Percentiles rank a stretch among this genome's conserved stretches.
phyloP scores from a whole-genome alignment of 73 alveolate species.

The Tetrahymena thermophila region DNA sequence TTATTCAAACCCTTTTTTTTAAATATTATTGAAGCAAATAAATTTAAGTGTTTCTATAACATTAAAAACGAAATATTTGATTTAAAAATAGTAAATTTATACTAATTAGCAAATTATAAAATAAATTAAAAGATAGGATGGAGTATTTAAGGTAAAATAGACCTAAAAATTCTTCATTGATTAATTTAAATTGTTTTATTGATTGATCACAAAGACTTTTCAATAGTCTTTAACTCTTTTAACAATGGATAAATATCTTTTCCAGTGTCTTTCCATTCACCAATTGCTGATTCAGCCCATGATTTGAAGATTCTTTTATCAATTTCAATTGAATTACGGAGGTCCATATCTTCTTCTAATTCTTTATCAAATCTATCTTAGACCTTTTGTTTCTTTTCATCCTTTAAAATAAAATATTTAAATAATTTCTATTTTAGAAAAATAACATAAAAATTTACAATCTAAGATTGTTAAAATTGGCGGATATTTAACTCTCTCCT shows the following conservation, averaged over 20 bases:
- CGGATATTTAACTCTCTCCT: background rate
- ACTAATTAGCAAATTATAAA: too few relatives aligned
- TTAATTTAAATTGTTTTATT: too few relatives aligned
- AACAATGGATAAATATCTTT: background rate
- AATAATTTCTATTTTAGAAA: background rate
- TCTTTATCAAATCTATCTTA: background rate
- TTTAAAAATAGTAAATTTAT: too few relatives aligned
- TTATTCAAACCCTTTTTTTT: too few relatives aligned
- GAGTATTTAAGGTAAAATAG: too few relatives aligned
- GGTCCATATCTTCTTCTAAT: background rate
- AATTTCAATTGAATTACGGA: background rate
- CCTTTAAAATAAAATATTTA: background rate
- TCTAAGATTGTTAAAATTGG: background rate
- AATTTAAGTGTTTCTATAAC: too few relatives aligned
- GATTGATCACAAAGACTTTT: background rate
- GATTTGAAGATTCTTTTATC: background rate
- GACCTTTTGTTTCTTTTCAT: background rate
- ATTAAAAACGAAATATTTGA: too few relatives aligned
- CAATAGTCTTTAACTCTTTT: background rate
- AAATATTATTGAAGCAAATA: too few relatives aligned
- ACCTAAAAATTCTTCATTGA: background rate
- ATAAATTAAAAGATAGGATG: too few relatives aligned
- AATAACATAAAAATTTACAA: background rate
- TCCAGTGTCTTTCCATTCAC: background rate
- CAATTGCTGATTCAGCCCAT: background rate